Evolutionary conservation across 1,284 basidiomycete species (phyloP).

Genomic region (Ceratobasidium sp.): DNA sequence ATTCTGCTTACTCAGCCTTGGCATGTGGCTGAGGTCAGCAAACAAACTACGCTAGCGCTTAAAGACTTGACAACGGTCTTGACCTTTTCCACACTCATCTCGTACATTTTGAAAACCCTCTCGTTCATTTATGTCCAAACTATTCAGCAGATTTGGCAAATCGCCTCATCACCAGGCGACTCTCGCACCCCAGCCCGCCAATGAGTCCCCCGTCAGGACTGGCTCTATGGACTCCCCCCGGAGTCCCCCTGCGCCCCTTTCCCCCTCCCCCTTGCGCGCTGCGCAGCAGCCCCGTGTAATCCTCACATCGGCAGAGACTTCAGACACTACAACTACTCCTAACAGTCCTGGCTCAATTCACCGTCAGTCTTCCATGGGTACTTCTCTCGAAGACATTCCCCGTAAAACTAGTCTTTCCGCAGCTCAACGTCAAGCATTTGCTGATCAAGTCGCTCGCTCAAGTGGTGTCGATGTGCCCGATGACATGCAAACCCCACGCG

Average conservation of each 20-base stretch:
- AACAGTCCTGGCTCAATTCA: conserved; percentile 28
- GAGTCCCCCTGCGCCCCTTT: background rate
- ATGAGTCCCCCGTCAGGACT: conserved; percentile 5
- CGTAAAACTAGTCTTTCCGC: conserved; percentile 26
- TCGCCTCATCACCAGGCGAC: conserved; percentile 28
- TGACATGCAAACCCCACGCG: conserved; percentile 36
- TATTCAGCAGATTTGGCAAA: conserved; percentile 25
- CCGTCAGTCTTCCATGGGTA: conserved; percentile 28
- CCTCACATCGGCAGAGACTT: conserved; percentile 24
- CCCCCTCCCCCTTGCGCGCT: conserved; percentile 25
- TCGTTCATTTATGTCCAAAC: conserved; percentile 36
- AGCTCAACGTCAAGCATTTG: conserved; percentile 23
- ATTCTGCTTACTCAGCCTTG: too few relatives aligned
- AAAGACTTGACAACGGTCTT: too few relatives aligned
- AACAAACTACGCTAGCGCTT: too few relatives aligned
- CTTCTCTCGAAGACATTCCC: conserved; percentile 15
- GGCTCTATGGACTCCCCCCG: conserved; percentile 34
- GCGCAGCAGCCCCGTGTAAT: conserved; percentile 25
- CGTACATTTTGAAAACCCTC: conserved; percentile 7
- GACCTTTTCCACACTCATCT: conserved; percentile 7
- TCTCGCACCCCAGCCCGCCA: conserved; percentile 8
- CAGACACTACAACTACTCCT: conserved; percentile 11
- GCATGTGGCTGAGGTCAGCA: too few relatives aligned
- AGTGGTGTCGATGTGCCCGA: conserved; percentile 9
- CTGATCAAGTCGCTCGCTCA: conserved; percentile 8